phyloP scores from a whole-genome alignment of 495 filamentous ascomycete genomes.

The Lophium mytilinum region DNA sequence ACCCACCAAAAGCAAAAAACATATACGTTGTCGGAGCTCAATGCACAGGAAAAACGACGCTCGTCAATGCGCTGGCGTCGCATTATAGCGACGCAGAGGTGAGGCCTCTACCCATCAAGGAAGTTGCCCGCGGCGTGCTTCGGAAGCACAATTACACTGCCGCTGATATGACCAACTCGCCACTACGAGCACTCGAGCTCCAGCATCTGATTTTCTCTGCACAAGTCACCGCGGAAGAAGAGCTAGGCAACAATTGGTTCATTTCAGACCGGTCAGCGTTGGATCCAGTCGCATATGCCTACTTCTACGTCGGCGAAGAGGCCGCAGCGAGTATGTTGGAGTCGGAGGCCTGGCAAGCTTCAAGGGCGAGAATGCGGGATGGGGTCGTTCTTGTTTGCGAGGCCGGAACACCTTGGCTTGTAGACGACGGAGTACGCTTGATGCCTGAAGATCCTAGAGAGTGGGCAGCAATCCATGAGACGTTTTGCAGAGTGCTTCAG shows the following conservation, averaged over 20 bases:
- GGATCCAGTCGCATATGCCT: slow-evolving; percentile 43
- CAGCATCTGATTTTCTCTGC: slow-evolving; percentile 41
- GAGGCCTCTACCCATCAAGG: slow-evolving; percentile 30
- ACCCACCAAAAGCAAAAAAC: slow-evolving; percentile 10
- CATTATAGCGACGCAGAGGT: slow-evolving; percentile 24
- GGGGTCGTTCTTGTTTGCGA: slow-evolving; percentile 42
- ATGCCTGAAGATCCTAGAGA: slow-evolving; percentile 39
- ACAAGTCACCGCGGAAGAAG: slow-evolving; percentile 25
- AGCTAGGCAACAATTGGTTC: slow-evolving; percentile 29
- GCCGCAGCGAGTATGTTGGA: slow-evolving; percentile 25
- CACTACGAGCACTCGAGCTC: slow-evolving; percentile 30
- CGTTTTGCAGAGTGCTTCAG: slow-evolving; percentile 24
- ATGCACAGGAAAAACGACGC: slow-evolving; percentile 46
- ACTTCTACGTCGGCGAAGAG: slow-evolving; percentile 32
- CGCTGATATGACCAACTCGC: slow-evolving; percentile 34
- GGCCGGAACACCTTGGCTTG: slow-evolving; percentile 36
- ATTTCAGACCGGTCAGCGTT: slow-evolving; percentile 46
- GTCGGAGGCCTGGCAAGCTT: slow-evolving; percentile 30
- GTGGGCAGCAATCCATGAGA: slow-evolving; percentile 35
- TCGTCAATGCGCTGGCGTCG: slow-evolving; percentile 33
- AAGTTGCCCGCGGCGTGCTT: slow-evolving; percentile 41
- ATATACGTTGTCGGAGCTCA: slow-evolving; percentile 47
- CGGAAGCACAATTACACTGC: slow-evolving; percentile 34
- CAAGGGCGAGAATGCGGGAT: slow-evolving; percentile 33
- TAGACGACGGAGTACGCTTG: slow-evolving; percentile 43